Conservation (phyloP, 2,329 filamentous ascomycete genomes). For the Xylaria sp. region DNA sequence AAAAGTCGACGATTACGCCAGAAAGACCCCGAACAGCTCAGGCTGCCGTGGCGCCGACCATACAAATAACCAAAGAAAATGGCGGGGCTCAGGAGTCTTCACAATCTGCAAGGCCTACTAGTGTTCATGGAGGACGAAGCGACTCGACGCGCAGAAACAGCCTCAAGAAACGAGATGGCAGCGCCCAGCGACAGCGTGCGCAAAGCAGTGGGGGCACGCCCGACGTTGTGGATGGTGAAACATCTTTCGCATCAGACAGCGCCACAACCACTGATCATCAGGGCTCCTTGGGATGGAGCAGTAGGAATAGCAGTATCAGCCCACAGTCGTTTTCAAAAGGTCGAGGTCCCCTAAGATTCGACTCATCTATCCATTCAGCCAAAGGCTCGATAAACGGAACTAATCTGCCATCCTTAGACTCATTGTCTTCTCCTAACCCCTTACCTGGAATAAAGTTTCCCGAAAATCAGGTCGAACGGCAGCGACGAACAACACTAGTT, state of each 20-base stretch:
- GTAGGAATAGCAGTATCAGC: slow-evolving; percentile 47
- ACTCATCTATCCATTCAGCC: slow-evolving; percentile 51
- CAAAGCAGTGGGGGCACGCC: slow-evolving; percentile 50
- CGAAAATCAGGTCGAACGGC: slow-evolving; percentile 57
- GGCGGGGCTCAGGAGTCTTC: slow-evolving; percentile 48
- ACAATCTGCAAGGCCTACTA: slow-evolving; percentile 44
- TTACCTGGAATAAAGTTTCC: slow-evolving; percentile 61
- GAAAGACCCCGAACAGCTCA: slow-evolving; percentile 52
- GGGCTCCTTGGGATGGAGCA: slow-evolving; percentile 52
- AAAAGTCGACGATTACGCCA: slow-evolving; percentile 39
- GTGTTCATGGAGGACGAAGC: slow-evolving; percentile 51
- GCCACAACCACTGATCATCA: slow-evolving; percentile 42
- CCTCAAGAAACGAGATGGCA: slow-evolving; percentile 59
- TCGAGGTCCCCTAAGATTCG: slow-evolving; percentile 51
- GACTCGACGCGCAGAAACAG: slow-evolving; percentile 57
- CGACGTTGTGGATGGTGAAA: slow-evolving; percentile 56
- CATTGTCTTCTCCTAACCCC: slow-evolving; percentile 52
- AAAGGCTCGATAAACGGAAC: slow-evolving; percentile 49
- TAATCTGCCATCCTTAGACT: slow-evolving; percentile 48
- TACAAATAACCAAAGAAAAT: slow-evolving; percentile 76
- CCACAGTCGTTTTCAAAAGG: slow-evolving; percentile 51
- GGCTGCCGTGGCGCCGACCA: slow-evolving; percentile 64
- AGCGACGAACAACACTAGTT: slow-evolving; percentile 63
- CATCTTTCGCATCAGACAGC: slow-evolving; percentile 56
- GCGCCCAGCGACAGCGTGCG: slow-evolving; percentile 52